Base-by-base conservation (phyloP, 257 asterid genomes). In the Orobanche coerulescens region DNA sequence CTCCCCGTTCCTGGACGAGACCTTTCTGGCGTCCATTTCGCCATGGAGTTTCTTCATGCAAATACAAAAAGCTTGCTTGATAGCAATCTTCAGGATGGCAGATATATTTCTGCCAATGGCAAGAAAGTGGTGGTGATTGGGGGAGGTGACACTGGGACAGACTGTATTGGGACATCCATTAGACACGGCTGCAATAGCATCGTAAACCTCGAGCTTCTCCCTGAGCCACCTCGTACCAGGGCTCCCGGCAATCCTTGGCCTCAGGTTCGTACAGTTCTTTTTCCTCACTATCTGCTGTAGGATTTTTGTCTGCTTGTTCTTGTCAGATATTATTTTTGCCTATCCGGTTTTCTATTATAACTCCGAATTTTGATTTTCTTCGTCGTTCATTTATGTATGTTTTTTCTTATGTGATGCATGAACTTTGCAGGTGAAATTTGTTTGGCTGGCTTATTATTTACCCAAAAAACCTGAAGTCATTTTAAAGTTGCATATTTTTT, bases 211-310 rank as follows among this genome's bases (percentile, higher is more conserved):
- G 99, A 93, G 85, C 97, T 93, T 75, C 94, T 93, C 44, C 88
- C 97, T 39, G 86, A 81, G 76, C 99, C 99, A 69, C 99, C 99
- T 20, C 82, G 63, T 23, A 77, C 95, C 34, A 78, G 99, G 77
- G 95, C 99, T 66, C 76, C 97, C 47, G 85, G 91, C 73, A 93
- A 93, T 76, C 97, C 99, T 57, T 93, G 99, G 99, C 99, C 99
- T 30, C 99, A 93, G 99, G 99, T 93, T 67, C 42, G 76, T 61
- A 57, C 64, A 8, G 11, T 61, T 13, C 22, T 37, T 44, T 42
- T 62, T 19, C 50, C 50, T 43, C 50, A 43, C 50, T 15, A 43
- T 42, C 47, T 40, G 15, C 20, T 14, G 48, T n/a, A 36, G 43
- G 43, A 14, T 36, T 36, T n/a, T 68, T 25, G 47, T 33, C 20